These are phyloP conservation scores for Glarea lozoyensis DNA, from an alignment of 495 filamentous ascomycete genomes.

Conservation along the genomic window DNA sequence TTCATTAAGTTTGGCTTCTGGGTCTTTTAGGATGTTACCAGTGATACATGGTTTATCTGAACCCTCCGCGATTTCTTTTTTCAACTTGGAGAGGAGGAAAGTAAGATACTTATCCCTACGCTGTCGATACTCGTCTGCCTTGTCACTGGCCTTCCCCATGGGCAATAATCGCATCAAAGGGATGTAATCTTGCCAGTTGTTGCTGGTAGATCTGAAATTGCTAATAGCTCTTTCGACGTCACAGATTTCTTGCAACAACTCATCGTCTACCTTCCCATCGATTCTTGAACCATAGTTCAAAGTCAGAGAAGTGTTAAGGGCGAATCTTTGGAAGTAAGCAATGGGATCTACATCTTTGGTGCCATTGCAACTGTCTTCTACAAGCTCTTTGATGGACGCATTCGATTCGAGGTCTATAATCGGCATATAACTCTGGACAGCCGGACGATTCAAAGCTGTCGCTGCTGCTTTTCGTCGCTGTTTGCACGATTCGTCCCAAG, in stretches of 20 bases:
- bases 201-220: slow-evolving; percentile 56
- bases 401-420: slow-evolving; percentile 62
- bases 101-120: slow-evolving; percentile 50
- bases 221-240: slow-evolving; percentile 54
- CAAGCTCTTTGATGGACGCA: slow-evolving; percentile 54
- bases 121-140: slow-evolving; percentile 44
- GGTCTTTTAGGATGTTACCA: slow-evolving; percentile 59
- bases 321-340: slow-evolving; percentile 58
- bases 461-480: slow-evolving; percentile 60
- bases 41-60: slow-evolving; percentile 64
- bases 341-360: slow-evolving; percentile 54
- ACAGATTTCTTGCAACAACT: slow-evolving; percentile 51
- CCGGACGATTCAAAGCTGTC: slow-evolving; percentile 58
- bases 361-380: slow-evolving; percentile 46
- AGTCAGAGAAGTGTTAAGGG: slow-evolving; percentile 56
- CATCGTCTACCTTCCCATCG: slow-evolving; percentile 44
- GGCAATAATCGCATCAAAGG: slow-evolving; percentile 50
- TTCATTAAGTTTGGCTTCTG: slow-evolving; percentile 52
- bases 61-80: slow-evolving; percentile 48
- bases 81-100: slow-evolving; percentile 49
- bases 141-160: slow-evolving; percentile 40
- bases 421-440: slow-evolving; percentile 61
- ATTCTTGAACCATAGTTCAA: slow-evolving; percentile 60
- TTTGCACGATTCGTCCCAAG: slow-evolving; percentile 70
- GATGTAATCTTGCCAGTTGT: slow-evolving; percentile 67